phyloP scores from a whole-genome alignment of 768 basidiomycete genomes.

The Hygrocybe punicea region DNA sequence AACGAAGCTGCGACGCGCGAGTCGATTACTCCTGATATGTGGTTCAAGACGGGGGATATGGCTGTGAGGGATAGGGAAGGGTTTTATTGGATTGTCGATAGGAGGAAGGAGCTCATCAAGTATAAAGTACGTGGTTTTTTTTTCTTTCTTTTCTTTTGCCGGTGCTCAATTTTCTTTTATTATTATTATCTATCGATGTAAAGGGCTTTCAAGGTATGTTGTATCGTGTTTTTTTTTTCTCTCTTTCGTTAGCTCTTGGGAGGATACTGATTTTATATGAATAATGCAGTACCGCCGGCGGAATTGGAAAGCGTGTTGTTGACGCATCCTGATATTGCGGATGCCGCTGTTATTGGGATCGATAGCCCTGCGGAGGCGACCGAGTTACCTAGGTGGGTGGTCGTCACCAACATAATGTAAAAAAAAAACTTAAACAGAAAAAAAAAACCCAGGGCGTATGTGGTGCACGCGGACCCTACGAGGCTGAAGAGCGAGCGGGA shows the following conservation, averaged over 20 bases:
- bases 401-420: background rate
- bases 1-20: slow-evolving; percentile 67
- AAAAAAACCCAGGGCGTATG: slow-evolving; percentile 49
- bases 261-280: background rate
- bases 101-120: slow-evolving; percentile 73
- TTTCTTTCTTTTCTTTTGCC: background rate
- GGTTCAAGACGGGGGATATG: slow-evolving; percentile 91
- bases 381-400: slow-evolving; percentile 67
- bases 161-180: background rate
- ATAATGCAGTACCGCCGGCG: slow-evolving; percentile 68
- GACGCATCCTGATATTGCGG: slow-evolving; percentile 70
- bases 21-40: slow-evolving; percentile 67
- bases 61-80: slow-evolving; percentile 64
- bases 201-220: slow-evolving; percentile 74
- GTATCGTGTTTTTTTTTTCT: background rate
- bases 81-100: slow-evolving; percentile 70
- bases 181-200: background rate
- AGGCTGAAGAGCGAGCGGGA: slow-evolving; percentile 34
- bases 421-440: background rate
- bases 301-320: slow-evolving; percentile 78
- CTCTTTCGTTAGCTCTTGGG: background rate
- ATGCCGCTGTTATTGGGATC: slow-evolving; percentile 79
- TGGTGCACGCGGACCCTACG: slow-evolving; percentile 50
- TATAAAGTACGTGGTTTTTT: slow-evolving; percentile 53
- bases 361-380: slow-evolving; percentile 65